phyloP scores from a whole-genome alignment of 352 stramenopile genomes.

The Phytophthora sp. region DNA sequence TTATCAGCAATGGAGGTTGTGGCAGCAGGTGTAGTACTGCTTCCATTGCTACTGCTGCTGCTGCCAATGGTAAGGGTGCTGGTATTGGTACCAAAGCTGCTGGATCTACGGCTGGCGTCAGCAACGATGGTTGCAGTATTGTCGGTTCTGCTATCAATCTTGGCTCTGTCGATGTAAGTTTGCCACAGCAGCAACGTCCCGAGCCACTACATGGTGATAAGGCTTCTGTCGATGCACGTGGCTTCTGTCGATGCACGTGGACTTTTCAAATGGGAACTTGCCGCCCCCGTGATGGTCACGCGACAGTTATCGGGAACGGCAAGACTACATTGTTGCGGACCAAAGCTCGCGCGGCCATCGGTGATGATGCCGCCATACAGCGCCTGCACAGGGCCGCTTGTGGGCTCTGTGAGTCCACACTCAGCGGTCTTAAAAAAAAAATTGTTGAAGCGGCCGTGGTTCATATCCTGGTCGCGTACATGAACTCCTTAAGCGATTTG shows the following conservation, averaged over 20 bases:
- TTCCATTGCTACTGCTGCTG: no score
- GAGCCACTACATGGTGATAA: slow-evolving; percentile 47
- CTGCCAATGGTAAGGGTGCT: no score
- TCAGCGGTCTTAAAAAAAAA: slow-evolving; percentile 26
- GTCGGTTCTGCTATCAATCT: slow-evolving; percentile 22
- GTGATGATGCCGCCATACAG: slow-evolving; percentile 32
- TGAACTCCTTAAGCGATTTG: slow-evolving; percentile 14
- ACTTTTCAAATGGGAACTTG: slow-evolving; percentile 38
- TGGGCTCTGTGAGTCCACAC: slow-evolving; percentile 35
- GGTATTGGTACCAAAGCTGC: no score
- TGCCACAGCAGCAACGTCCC: slow-evolving; percentile 31
- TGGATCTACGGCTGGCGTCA: no score
- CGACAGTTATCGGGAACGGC: slow-evolving; percentile 43
- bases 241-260: slow-evolving; percentile 32
- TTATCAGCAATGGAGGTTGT: no score
- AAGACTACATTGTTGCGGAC: slow-evolving; percentile 48
- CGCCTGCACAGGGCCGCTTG: slow-evolving; percentile 15
- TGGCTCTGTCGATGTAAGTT: slow-evolving; percentile 24
- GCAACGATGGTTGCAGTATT: no score
- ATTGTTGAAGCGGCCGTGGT: no score
- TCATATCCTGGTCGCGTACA: slow-evolving; percentile 16
- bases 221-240: no score
- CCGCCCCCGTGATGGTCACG: slow-evolving; percentile 24
- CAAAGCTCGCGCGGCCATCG: slow-evolving; percentile 45
- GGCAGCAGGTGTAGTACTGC: no score